These are phyloP conservation scores for Fusarium compactum DNA, from an alignment of 2,329 filamentous ascomycete genomes.

Conservation along the genomic window DNA sequence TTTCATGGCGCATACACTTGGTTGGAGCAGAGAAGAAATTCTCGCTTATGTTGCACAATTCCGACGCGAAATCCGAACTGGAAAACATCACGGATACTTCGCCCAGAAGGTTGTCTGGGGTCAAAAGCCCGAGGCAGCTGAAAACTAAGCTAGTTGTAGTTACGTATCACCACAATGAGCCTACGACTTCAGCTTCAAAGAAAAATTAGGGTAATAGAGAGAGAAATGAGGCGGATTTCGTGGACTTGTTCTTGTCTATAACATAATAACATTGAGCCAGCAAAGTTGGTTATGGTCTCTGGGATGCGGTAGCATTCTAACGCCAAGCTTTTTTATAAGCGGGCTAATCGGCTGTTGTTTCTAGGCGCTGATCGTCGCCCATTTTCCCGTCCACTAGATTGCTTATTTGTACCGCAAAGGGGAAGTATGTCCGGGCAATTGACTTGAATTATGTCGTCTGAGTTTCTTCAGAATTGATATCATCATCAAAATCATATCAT, in stretches of 20 bases:
- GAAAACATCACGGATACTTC: constrained; percentile 50
- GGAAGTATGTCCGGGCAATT: neutral
- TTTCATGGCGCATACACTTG: constrained; percentile 53
- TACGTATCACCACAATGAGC: too few species aligned
- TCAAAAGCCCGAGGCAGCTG: constrained; percentile 50
- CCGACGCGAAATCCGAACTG: constrained; percentile 48
- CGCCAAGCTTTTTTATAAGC: neutral
- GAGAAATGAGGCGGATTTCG: too few species aligned
- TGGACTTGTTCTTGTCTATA: too few species aligned
- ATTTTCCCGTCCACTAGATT: neutral
- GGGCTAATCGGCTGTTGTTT: constrained; percentile 5
- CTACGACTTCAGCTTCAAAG: too few species aligned
- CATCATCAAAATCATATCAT: rapidly evolving
- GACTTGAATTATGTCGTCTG: neutral
- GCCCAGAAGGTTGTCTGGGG: constrained; percentile 48
- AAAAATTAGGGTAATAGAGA: too few species aligned
- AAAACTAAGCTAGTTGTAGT: neutral
- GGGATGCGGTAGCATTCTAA: neutral
- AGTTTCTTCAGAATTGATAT: neutral
- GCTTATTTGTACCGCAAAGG: rapidly evolving
- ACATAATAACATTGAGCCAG: too few species aligned
- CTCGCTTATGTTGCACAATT: constrained; percentile 51
- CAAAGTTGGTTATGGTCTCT: neutral
- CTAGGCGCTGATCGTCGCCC: neutral
- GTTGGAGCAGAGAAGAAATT: constrained; percentile 53